Evolutionary conservation across 345 rosid species (phyloP), one percentile per base, ranked within the genome.

Genomic region (Eucalyptus sp.): DNA sequence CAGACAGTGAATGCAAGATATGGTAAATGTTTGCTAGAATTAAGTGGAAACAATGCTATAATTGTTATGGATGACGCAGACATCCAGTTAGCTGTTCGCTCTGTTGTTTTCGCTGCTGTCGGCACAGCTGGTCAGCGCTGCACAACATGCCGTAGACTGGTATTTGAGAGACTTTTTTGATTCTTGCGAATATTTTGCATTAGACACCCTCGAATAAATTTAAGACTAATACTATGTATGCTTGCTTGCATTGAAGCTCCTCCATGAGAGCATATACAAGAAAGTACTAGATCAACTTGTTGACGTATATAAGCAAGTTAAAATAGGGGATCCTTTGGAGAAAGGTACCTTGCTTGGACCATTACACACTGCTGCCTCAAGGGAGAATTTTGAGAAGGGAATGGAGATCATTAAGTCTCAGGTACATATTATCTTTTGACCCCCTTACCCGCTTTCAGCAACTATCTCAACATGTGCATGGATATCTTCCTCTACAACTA

Each of bases 81-180:
- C 91, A 88, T 96, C 87, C 93, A 92, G 90, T 92, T 98, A 90
- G 99, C 99, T 86, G 96, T 93, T 87, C 96, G 98, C 41, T 95
- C 99, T 58, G 95, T 97, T 90, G 90, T 97, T 71, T 97, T 97
- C 91, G 99, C 99, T 86, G 97, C 99, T 60, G 99, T 97, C 86
- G 99, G 99, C 89, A 98, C 99, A 20, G 99, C 99, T 92, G 99
- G 99, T 68, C 99, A 97, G 88, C 97, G 99, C 88, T 97, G 99
- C 95, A 97, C 99, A 89, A 96, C 99, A 87, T 97, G 99, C 90
- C 99, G 99, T 91, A 94, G 99, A 90, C 99, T 98, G 99, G 99
- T 98, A 96, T 37, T 31, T 48, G 46, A 27, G 43, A 48, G 60
- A 80, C 68, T 86, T 22, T 51, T 51, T 79, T 44, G 18, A n/a